These are phyloP conservation scores for Handroanthus guayacan DNA, from an alignment of 257 asterid genomes.

Conservation along the genomic window DNA sequence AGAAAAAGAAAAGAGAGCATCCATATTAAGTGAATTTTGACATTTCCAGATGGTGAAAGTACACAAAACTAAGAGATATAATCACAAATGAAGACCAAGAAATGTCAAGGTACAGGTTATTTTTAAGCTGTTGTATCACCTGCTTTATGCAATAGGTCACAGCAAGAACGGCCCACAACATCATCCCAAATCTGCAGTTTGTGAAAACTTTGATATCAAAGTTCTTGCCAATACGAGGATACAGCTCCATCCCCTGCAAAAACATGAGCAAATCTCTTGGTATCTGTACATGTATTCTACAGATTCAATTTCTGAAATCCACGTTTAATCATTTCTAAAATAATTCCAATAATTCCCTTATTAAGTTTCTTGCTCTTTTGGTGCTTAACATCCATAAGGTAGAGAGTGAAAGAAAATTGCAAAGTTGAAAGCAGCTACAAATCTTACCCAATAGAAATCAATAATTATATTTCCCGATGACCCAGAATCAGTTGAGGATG, in stretches of 20 bases:
- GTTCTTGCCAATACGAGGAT: slow-evolving; percentile 96
- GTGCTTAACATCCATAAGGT: slow-evolving; percentile 10
- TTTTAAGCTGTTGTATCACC: slow-evolving; percentile 48
- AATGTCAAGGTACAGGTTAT: neutral
- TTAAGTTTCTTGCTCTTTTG: slow-evolving; percentile 6
- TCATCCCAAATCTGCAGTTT: slow-evolving; percentile 98
- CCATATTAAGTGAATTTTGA: slow-evolving; percentile 29
- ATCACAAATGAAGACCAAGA: neutral
- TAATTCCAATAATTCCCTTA: slow-evolving; percentile 21
- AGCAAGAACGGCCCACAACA: slow-evolving; percentile 99
- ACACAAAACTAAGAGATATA: neutral
- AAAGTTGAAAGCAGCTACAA: slow-evolving; percentile 18
- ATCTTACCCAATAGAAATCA: slow-evolving; percentile 93
- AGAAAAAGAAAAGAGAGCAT: slow-evolving; percentile 30
- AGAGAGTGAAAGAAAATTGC: slow-evolving; percentile 15
- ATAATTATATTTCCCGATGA: slow-evolving; percentile 87
- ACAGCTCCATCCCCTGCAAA: slow-evolving; percentile 95
- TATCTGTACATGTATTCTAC: slow-evolving; percentile 3
- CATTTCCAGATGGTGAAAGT: slow-evolving; percentile 23
- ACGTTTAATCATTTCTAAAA: slow-evolving; percentile 8
- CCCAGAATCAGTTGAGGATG: slow-evolving; percentile 93
- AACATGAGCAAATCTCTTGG: slow-evolving; percentile 21
- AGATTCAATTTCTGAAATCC: slow-evolving; percentile 29
- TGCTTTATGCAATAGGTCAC: slow-evolving; percentile 95
- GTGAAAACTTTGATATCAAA: slow-evolving; percentile 97